phyloP scores from a whole-genome alignment of 2,329 filamentous ascomycete species.

The Penicillium brasilianum region DNA sequence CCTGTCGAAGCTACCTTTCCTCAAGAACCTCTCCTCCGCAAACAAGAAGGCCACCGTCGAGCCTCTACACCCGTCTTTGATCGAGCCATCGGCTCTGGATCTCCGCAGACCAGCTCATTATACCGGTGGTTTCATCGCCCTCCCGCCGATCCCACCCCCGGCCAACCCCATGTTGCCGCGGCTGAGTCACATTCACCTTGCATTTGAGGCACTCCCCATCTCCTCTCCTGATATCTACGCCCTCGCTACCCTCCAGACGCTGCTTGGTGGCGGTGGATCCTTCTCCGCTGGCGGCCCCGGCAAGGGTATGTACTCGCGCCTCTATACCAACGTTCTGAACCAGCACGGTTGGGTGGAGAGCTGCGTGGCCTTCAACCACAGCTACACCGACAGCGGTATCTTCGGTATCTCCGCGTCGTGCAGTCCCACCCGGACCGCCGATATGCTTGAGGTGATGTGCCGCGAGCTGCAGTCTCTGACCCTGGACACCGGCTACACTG shows the following conservation, averaged over 20 bases:
- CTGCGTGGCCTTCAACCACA: constrained; percentile 95
- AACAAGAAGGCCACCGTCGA: constrained; percentile 62
- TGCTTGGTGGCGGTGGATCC: constrained; percentile 92
- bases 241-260: constrained; percentile 90
- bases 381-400: constrained; percentile 91
- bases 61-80: constrained; percentile 55
- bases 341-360: constrained; percentile 97
- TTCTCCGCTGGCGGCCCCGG: constrained; percentile 96
- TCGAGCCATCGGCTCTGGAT: constrained; percentile 56
- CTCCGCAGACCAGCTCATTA: constrained; percentile 75
- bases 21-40: constrained; percentile 84
- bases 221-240: constrained; percentile 93
- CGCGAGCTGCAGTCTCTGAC: constrained; percentile 82
- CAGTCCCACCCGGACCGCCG: constrained; percentile 73
- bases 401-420: constrained; percentile 93
- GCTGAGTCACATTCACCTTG: constrained; percentile 91
- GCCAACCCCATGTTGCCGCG: constrained; percentile 76
- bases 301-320: constrained; percentile 97
- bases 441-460: constrained; percentile 96
- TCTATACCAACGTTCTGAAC: constrained; percentile 98
- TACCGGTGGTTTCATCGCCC: constrained; percentile 88
- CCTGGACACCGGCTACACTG: constrained; percentile 72
- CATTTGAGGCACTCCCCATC: constrained; percentile 93
- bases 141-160: constrained; percentile 79
- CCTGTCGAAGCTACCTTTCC: constrained; percentile 82